Evolutionary conservation across 306 rosid genomes (phyloP), one percentile per base, ranked within the genome.

Genomic region (Heteromeles arbutifolia): DNA sequence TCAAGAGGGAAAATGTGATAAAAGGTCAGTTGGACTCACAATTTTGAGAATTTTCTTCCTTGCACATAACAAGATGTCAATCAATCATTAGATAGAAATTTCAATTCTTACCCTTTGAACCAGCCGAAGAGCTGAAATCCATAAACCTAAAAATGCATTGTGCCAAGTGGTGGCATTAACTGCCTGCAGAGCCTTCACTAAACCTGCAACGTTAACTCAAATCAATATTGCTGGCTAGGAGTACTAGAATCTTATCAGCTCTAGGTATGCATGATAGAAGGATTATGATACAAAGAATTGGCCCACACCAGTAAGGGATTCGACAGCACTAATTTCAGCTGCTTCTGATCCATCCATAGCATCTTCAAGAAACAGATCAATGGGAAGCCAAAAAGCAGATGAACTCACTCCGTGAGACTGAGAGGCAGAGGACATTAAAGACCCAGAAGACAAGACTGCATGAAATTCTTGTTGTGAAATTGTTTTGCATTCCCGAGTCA

Each of bases 281-380:
- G 11, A 76, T 67, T 66, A 45, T 19, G 41, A 75, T 54, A 76
- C 18, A 43, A 50, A 65, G 45, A 70, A 65, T 59, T 65, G 44
- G 78, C 62, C 65, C 87, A 15, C 80, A 95, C 98, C 89, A 56
- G 89, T 73, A 75, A 95, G 88, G 82, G 85, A 76, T 70, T 89
- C 93, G 24, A 92, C 84, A 68, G 97, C 92, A 88, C 96, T 89
- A 80, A 61, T 72, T 73, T 85, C 88, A 67, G 86, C 72, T 70
- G 76, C 91, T 71, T 89, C 88, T 62, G 88, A 80, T 77, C 90
- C 96, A 83, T 87, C 91, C 93, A 92, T 84, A 59, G 93, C 89
- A 84, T 95, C 96, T 84, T 95, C 97, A 79, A 95, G 82, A 69
- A 90, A 86, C 79, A 95, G 75, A 87, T 95, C 98, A 74, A 95